Percentiles rank a stretch among this genome's conserved stretches.
Evolutionary conservation across 2,329 filamentous ascomycete genomes (phyloP).

Genomic region (Fusarium nisikadoi): DNA sequence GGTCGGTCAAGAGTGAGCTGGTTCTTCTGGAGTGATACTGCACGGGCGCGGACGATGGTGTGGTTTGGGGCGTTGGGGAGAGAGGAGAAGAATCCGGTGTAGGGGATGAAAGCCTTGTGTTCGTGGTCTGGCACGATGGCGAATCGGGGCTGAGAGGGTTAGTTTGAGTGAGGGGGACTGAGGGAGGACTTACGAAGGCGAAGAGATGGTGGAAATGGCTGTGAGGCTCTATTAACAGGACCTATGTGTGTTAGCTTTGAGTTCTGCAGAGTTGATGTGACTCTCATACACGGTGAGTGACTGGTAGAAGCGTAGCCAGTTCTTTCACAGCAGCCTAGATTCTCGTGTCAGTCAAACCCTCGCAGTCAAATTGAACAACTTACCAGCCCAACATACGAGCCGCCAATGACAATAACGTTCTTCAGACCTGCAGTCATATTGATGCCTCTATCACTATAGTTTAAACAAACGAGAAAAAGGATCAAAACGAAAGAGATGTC

Average conservation of each 20-base stretch:
- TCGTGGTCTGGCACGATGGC: constrained; percentile 56
- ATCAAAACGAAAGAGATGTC: background rate
- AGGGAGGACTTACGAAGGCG: constrained; percentile 47
- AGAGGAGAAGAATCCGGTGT: constrained; percentile 43
- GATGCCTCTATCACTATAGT: background rate
- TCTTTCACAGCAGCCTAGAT: constrained; percentile 42
- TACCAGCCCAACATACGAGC: constrained; percentile 44
- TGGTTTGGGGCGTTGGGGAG: constrained; percentile 34
- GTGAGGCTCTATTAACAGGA: constrained; percentile 61
- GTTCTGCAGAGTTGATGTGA: fast-evolving
- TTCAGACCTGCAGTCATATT: constrained; percentile 36
- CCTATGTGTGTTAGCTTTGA: constrained; percentile 27
- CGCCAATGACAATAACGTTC: constrained; percentile 44
- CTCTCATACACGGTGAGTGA: constrained; percentile 34
- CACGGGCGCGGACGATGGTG: constrained; percentile 33
- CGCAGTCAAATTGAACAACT: background rate
- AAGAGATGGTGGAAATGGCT: constrained; percentile 63
- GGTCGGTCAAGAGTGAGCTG: constrained; percentile 34
- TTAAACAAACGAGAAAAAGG: background rate
- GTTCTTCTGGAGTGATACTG: constrained; percentile 27
- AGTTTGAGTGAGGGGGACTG: background rate
- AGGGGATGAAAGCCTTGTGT: constrained; percentile 62
- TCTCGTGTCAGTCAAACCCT: background rate
- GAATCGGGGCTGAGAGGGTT: constrained; percentile 52
- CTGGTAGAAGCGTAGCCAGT: constrained; percentile 31